phyloP scores from a whole-genome alignment of 192 early-diverging fungal species.

The Spizellomyces punctatus region DNA sequence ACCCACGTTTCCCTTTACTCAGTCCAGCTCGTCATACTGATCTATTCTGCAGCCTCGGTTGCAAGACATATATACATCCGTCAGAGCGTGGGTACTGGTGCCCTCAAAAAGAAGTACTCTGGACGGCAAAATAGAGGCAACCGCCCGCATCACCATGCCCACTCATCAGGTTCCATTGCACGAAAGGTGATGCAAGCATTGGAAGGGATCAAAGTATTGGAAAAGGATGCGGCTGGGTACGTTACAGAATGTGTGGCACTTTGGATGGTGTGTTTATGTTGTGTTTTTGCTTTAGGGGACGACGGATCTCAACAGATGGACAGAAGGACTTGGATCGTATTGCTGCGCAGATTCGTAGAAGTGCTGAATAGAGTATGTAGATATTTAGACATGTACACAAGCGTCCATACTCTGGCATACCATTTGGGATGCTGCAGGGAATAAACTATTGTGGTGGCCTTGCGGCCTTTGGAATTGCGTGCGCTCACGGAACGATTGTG shows the following conservation, averaged over 20 bases:
- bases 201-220: conserved; percentile 97
- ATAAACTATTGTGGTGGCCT: too few relatives aligned
- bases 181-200: conserved; percentile 97
- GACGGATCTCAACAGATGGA: conserved; percentile 91
- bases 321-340: conserved; percentile 99
- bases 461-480: too few relatives aligned
- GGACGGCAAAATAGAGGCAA: conserved; percentile 88
- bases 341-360: conserved; percentile 64
- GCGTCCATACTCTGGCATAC: too few relatives aligned
- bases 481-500: too few relatives aligned
- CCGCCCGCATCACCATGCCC: conserved; percentile 88
- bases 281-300: conserved; percentile 64
- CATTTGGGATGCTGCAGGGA: too few relatives aligned
- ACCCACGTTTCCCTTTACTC: too few relatives aligned
- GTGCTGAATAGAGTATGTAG: background rate
- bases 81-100: conserved; percentile 91
- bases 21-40: background rate
- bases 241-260: background rate
- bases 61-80: conserved; percentile 99
- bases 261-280: too few relatives aligned
- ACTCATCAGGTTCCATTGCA: conserved; percentile 87
- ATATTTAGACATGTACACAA: too few relatives aligned
- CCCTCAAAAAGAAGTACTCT: conserved; percentile 91
- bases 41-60: conserved; percentile 56
- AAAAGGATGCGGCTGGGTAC: conserved; percentile 85